Conservation (phyloP, 31 red algal genomes). For the Asparagopsis taxiformis region DNA sequence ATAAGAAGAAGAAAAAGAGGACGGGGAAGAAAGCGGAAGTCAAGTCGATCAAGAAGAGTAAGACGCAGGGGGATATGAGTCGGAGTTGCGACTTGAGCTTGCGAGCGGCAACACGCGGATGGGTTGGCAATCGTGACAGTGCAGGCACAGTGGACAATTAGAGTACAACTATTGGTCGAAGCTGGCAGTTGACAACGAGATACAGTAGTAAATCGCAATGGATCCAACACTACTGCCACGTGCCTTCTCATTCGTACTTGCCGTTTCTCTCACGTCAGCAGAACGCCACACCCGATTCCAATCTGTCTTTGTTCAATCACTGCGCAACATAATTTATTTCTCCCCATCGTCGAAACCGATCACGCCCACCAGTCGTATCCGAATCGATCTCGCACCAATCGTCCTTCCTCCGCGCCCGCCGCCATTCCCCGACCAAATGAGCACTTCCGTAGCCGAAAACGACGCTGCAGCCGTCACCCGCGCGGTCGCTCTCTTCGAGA, state of each 20-base stretch:
- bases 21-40: neutral
- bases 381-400: neutral
- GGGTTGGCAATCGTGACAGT: neutral
- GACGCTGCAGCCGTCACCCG: slow-evolving; percentile 37
- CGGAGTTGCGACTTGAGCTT: neutral
- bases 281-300: too few species aligned
- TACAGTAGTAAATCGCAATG: too few species aligned
- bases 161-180: too few species aligned
- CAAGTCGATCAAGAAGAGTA: neutral
- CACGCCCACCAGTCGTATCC: too few species aligned
- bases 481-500: slow-evolving; percentile 17
- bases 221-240: too few species aligned
- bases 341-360: neutral
- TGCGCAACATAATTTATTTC: neutral
- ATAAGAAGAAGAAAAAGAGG: neutral
- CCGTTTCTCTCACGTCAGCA: too few species aligned
- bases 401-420: neutral
- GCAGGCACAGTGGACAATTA: too few species aligned
- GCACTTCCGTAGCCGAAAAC: neutral
- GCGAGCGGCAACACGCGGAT: neutral
- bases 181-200: too few species aligned
- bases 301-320: too few species aligned
- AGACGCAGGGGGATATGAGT: neutral
- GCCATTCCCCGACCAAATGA: neutral
- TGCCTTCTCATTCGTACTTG: too few species aligned